These are phyloP conservation scores for Diutina sp. DNA, from an alignment of 1,139 yeast genomes.

Conservation along the genomic window DNA sequence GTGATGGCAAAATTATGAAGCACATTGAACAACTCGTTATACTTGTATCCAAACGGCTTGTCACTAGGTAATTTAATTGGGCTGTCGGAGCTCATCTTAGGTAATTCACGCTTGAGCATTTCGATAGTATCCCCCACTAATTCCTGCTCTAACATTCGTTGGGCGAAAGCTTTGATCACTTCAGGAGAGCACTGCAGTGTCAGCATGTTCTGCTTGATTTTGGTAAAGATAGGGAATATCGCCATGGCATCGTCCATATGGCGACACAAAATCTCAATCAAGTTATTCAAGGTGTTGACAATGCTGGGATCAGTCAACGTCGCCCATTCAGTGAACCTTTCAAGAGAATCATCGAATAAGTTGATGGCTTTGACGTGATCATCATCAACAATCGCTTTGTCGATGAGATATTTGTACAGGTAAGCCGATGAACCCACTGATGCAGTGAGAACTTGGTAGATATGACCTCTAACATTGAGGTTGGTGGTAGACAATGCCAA, in stretches of 20 bases:
- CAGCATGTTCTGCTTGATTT: constrained; percentile 26
- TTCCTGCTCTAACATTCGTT: constrained; percentile 32
- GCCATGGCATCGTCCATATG: constrained; percentile 11
- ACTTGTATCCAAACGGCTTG: constrained; percentile 15
- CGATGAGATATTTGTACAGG: constrained; percentile 19
- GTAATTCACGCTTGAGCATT: constrained; percentile 48
- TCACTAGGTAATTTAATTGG: constrained; percentile 18
- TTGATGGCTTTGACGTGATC: constrained; percentile 15
- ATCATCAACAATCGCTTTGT: constrained; percentile 13
- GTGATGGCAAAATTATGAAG: constrained; percentile 35
- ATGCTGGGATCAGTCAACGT: constrained; percentile 18
- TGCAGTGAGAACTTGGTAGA: neutral
- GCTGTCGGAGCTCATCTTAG: constrained; percentile 25
- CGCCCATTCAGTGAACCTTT: constrained; percentile 16
- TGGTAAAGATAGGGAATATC: constrained; percentile 21
- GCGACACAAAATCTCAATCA: constrained; percentile 14
- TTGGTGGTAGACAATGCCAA: neutral
- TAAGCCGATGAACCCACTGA: constrained; percentile 11
- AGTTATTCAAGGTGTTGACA: constrained; percentile 18
- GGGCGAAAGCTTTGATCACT: constrained; percentile 35
- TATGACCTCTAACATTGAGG: neutral
- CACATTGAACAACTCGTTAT: constrained; percentile 20
- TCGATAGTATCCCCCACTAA: constrained; percentile 47
- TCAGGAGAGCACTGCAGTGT: constrained; percentile 17
- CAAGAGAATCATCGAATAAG: constrained; percentile 21